Evolutionary conservation across 164 flowering plant genomes (phyloP), one percentile per base, ranked within the genome.

Genomic region (Aristolochia fimbriata): DNA sequence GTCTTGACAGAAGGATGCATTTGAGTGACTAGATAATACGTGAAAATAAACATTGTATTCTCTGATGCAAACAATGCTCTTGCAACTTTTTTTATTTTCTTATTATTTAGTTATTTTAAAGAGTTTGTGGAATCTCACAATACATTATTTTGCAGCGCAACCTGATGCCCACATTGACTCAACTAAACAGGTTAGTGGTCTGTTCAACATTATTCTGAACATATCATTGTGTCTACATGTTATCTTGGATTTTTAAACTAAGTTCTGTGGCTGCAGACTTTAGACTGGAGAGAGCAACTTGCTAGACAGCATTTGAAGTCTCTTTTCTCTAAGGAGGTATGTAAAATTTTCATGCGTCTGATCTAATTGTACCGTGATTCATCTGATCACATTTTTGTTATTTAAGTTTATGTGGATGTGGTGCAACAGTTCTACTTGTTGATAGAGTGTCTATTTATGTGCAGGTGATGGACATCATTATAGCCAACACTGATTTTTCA

Each of bases 321-420:
- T 27, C 72, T 88, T 61, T 74, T 90, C 58, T 78, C 92, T 21
- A 84, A 83, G 68, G 97, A 90, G 91, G 99, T 68, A 74, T 76
- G 79, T 63, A 41, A 49, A 57, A 2, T 61, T 20, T 2, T 56
- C 19, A 20, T 3, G 43, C 0, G 43, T 52, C 30, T 22, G 30
- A 20, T 23, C 11, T 52, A 11, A 6, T 30, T 2, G 15, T n/a
- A n/a, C 21, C 57, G 23, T 24, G 7, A 53, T 23, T 21, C 57
- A 21, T 7, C 8, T 19, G 20, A 3, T n/a, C 57, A 53, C n/a
- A n/a, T 21, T 54, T 15, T 54, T 25, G 4, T 23, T 8, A 12
- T 24, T 5, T 21, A 19, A 22, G 33, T 54, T 15, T 30, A 31
- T 30, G 14, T 25, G 31, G n/a, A 19, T 0, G 58, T 21, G 31